Evolutionary conservation across 108 stramenopile genomes (phyloP), one percentile per base, ranked within the genome.

Genomic region (Cyclotella cryptica): DNA sequence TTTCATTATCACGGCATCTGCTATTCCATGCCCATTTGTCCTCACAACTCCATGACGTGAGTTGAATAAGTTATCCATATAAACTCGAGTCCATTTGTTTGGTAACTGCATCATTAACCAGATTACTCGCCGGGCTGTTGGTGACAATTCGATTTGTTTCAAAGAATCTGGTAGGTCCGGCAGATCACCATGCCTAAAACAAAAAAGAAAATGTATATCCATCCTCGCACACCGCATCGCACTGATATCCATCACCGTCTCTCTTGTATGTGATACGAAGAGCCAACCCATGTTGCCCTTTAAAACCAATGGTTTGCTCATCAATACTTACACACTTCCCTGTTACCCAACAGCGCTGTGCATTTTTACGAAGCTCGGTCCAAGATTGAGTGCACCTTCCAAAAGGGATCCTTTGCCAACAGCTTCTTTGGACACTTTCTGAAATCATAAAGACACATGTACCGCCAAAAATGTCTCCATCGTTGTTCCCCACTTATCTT

Each of bases 211-310:
- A 74, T 0, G 73, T 74, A 51, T 65, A 74, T 11, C 72, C 72
- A 2, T 15, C 27, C 15, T 72, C 58, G 14, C 81, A 83, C 35
- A 83, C 14, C 1, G 60, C 75, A 73, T 82, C 75, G 12, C 71
- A 72, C 22, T 75, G 68, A 60, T 69, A 81, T 1, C 80, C 74
- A 60, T 81, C 74, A 28, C 69, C 80, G 63, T 81, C 75, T 54
- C 46, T 54, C 42, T 81, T 75, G 80, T 75, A 81, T 14, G 68
- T 49, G 19, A 81, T 81, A 6, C 69, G 1, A 0, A 62, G 67
- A 35, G 68, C 69, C 47, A 74, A 44, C 11, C 51, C 52, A 51
- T 61, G 57, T 18, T 57, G 58, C 29, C 68, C 80, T 42, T 81
- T 46, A 30, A 80, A 80, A 4, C 73, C 66, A 41, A 76, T 51